These are phyloP conservation scores for Zizania latifolia DNA, from an alignment of 176 grass and related monocot species.

Conservation along the genomic window DNA sequence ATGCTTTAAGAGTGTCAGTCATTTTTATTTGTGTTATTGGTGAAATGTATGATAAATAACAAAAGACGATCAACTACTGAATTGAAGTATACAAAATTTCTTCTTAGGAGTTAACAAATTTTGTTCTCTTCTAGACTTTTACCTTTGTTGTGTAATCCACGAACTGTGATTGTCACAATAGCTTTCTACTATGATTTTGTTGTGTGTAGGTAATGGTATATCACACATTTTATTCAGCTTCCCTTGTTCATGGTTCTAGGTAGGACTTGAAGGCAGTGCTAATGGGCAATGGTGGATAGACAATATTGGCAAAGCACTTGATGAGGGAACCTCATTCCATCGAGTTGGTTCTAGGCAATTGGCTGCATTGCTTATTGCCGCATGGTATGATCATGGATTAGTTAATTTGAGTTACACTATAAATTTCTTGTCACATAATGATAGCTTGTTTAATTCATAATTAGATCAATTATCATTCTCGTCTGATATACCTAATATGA, in stretches of 20 bases:
- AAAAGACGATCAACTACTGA: neutral
- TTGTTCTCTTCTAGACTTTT: neutral
- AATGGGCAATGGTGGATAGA: conserved; percentile 99
- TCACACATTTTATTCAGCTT: conserved; percentile 2
- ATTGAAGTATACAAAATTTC: neutral
- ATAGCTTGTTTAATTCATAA: conserved; percentile 13
- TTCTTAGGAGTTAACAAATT: neutral
- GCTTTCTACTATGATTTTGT: neutral
- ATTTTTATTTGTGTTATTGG: neutral
- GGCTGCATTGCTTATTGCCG: conserved; percentile 81
- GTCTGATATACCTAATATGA: conserved; percentile 34
- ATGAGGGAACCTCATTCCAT: conserved; percentile 77
- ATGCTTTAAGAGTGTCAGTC: neutral
- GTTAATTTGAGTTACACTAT: conserved; percentile 7
- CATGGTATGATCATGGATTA: conserved; percentile 58
- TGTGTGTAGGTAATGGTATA: neutral
- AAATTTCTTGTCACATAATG: neutral
- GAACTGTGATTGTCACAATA: neutral
- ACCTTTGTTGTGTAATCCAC: neutral
- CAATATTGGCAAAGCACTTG: conserved; percentile 82
- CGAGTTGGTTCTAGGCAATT: conserved; percentile 97
- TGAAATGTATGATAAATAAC: neutral
- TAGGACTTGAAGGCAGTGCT: conserved; percentile 94
- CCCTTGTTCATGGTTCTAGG: conserved; percentile 47
- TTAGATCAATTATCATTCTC: conserved; percentile 7